phyloP scores from a whole-genome alignment of 148 eudicot genomes.

The Nepenthes mirabilis region DNA sequence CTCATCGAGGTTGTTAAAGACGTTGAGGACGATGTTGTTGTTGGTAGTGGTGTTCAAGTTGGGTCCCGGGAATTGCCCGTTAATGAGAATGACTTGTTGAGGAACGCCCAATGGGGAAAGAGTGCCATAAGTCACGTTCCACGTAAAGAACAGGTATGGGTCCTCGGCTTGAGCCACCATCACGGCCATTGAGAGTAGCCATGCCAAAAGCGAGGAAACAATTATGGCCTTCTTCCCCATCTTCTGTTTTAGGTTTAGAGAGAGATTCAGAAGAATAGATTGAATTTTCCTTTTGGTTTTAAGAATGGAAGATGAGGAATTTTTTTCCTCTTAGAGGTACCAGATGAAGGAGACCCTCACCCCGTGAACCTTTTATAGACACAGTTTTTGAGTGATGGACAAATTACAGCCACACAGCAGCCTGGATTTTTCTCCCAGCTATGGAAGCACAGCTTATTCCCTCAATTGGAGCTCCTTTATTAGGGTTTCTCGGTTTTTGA shows the following conservation, averaged over 20 bases:
- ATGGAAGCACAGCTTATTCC: too few relatives aligned
- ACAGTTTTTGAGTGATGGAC: too few relatives aligned
- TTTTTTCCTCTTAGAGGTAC: too few relatives aligned
- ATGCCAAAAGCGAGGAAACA: neutral
- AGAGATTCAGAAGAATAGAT: too few relatives aligned
- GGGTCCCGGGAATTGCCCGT: constrained; percentile 26
- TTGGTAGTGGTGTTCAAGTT: constrained; percentile 20
- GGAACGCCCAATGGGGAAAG: constrained; percentile 35
- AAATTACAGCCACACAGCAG: too few relatives aligned
- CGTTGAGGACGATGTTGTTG: constrained; percentile 23
- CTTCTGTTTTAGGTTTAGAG: neutral
- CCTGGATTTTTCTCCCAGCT: too few relatives aligned
- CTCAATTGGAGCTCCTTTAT: too few relatives aligned
- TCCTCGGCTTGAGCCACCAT: constrained; percentile 25
- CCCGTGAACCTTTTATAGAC: too few relatives aligned
- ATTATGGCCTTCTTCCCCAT: constrained; percentile 10
- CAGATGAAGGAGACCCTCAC: too few relatives aligned
- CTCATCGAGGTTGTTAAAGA: constrained; percentile 22
- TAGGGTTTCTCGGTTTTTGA: too few relatives aligned
- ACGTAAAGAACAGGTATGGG: constrained; percentile 29
- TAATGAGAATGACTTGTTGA: constrained; percentile 31
- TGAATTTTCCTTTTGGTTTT: too few relatives aligned
- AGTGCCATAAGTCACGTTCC: constrained; percentile 42
- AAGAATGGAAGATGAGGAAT: too few relatives aligned
- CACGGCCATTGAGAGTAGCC: constrained; percentile 5